Conservation (phyloP, 2,329 filamentous ascomycete species). For the Trichophyton schoenleinii region DNA sequence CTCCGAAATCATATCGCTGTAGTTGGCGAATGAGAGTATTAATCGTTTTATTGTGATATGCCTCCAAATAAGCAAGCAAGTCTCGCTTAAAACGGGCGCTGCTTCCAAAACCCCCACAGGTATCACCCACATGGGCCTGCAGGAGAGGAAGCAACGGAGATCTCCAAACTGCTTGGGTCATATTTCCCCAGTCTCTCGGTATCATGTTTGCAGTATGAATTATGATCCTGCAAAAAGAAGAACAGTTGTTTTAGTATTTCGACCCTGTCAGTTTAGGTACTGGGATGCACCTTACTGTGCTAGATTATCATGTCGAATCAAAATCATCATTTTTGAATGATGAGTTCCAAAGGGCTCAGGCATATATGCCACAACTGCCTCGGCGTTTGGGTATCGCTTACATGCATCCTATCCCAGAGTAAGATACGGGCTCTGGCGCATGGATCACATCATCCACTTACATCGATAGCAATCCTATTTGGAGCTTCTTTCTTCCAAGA, state of each 20-base stretch:
- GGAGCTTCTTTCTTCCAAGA: constrained; percentile 56
- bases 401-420: constrained; percentile 44
- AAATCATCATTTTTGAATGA: constrained; percentile 75
- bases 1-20: constrained; percentile 53
- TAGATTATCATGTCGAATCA: constrained; percentile 62
- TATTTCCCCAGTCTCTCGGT: constrained; percentile 70
- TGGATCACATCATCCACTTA: constrained; percentile 23
- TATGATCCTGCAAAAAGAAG: constrained; percentile 39
- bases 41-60: constrained; percentile 50
- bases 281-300: constrained; percentile 42
- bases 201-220: constrained; percentile 93
- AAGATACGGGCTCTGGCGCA: neutral
- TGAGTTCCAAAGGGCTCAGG: constrained; percentile 79
- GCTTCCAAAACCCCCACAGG: constrained; percentile 36
- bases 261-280: neutral
- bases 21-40: constrained; percentile 48
- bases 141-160: constrained; percentile 55
- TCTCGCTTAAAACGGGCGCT: constrained; percentile 64
- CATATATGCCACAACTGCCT: constrained; percentile 62
- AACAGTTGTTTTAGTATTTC: neutral
- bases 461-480: constrained; percentile 46
- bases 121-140: neutral
- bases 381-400: constrained; percentile 51
- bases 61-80: constrained; percentile 56
- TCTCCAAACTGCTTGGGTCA: constrained; percentile 73